Evolutionary conservation across 169 alveolate species (phyloP).

Genomic region (Plasmodium relictum): DNA sequence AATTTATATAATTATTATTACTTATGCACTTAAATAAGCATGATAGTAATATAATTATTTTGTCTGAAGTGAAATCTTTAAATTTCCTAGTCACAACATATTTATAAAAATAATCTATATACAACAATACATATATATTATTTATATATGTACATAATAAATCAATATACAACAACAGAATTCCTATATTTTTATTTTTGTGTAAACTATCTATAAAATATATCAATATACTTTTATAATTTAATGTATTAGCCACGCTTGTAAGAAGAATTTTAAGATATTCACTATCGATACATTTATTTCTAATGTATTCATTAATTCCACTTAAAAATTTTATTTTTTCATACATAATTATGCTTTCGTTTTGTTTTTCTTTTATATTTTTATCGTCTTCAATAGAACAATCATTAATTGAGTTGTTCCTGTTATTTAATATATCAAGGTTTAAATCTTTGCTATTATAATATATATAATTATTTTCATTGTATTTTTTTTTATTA

Average conservation of each 20-base stretch:
- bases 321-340: conserved; percentile 6
- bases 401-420: background rate
- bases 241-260: background rate
- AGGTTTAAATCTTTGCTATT: too few relatives aligned
- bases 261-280: conserved; percentile 12
- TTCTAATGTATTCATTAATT: conserved; percentile 6
- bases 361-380: background rate
- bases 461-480: too few relatives aligned
- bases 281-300: background rate
- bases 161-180: conserved; percentile 15
- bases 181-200: conserved; percentile 2
- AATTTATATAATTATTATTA: background rate
- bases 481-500: background rate
- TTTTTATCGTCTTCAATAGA: background rate
- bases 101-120: conserved; percentile 38
- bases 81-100: background rate
- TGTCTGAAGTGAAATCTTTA: conserved; percentile 12
- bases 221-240: conserved; percentile 3
- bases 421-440: too few relatives aligned
- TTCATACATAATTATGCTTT: background rate
- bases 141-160: conserved; percentile 15
- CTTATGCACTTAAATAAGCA: conserved; percentile 10
- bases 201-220: conserved; percentile 33
- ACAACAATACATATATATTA: conserved; percentile 45
- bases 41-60: conserved; percentile 15